These are phyloP conservation scores for Carpinus fangiana DNA, from an alignment of 306 rosid species.

Conservation along the genomic window DNA sequence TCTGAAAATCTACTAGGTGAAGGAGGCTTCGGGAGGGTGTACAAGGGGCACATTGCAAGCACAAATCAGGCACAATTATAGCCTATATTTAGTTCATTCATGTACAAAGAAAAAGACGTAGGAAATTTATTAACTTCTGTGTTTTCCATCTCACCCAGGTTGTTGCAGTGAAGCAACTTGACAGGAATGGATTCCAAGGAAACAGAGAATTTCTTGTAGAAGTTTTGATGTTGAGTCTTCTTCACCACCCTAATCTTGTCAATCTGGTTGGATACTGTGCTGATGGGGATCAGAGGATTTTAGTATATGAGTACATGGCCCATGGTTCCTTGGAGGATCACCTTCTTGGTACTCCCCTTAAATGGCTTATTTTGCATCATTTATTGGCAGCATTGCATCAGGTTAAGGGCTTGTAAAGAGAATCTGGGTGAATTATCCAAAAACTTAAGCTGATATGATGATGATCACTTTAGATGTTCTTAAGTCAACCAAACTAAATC, in stretches of 20 bases:
- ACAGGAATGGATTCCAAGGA: slow-evolving; percentile 92
- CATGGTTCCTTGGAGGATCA: slow-evolving; percentile 91
- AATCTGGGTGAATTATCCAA: neutral
- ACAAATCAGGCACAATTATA: slow-evolving; percentile 49
- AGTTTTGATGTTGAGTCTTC: slow-evolving; percentile 88
- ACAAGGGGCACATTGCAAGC: slow-evolving; percentile 59
- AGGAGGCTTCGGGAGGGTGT: slow-evolving; percentile 94
- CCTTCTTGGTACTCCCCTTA: slow-evolving; percentile 62
- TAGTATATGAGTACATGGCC: slow-evolving; percentile 84
- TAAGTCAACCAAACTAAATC: neutral
- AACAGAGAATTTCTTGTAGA: slow-evolving; percentile 89
- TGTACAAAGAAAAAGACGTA: neutral
- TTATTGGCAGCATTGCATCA: neutral
- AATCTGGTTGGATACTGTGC: slow-evolving; percentile 87
- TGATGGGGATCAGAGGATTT: slow-evolving; percentile 76
- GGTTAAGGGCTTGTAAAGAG: neutral
- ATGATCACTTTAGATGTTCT: neutral
- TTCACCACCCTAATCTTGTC: slow-evolving; percentile 81
- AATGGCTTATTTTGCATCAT: neutral
- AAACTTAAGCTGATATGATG: too few relatives aligned
- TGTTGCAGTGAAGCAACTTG: slow-evolving; percentile 91
- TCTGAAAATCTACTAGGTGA: slow-evolving; percentile 68
- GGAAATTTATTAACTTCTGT: neutral
- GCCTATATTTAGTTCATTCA: slow-evolving; percentile 4
- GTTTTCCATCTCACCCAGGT: slow-evolving; percentile 39